phyloP scores from a whole-genome alignment of 192 early-diverging fungal species.

The Tieghemiomyces parasiticus region DNA sequence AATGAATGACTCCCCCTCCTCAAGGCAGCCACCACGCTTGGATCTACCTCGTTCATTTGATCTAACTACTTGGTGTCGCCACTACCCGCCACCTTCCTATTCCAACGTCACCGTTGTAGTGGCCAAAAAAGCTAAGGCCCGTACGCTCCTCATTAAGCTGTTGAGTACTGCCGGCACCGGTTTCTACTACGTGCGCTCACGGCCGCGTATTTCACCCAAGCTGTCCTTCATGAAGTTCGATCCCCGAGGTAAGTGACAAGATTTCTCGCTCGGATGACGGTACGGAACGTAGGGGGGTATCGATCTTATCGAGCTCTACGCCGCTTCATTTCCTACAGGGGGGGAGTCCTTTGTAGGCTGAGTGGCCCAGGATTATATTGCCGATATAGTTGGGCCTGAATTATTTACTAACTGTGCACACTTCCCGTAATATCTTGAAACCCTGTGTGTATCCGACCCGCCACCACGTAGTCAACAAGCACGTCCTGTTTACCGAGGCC shows the following conservation, averaged over 20 bases:
- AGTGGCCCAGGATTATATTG: neutral
- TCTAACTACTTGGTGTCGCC: neutral
- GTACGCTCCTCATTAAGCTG: slow-evolving; percentile 74
- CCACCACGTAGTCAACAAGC: slow-evolving; percentile 75
- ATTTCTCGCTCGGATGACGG: neutral
- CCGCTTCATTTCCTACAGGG: neutral
- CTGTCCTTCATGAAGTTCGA: slow-evolving; percentile 89
- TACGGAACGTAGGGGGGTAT: neutral
- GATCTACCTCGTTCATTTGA: no score
- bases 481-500: slow-evolving; percentile 76
- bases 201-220: slow-evolving; percentile 64
- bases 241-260: slow-evolving; percentile 46
- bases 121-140: slow-evolving; percentile 75
- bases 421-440: neutral
- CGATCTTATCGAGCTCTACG: neutral
- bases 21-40: no score
- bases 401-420: neutral
- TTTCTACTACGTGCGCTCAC: slow-evolving; percentile 71
- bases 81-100: neutral
- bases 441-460: no score
- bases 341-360: neutral
- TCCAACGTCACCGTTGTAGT: slow-evolving; percentile 31
- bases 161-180: slow-evolving; percentile 84
- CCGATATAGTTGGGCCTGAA: neutral
- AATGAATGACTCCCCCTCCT: no score